Evolutionary conservation across 768 basidiomycete genomes (phyloP).

Genomic region (Sporobolomyces phaffii): DNA sequence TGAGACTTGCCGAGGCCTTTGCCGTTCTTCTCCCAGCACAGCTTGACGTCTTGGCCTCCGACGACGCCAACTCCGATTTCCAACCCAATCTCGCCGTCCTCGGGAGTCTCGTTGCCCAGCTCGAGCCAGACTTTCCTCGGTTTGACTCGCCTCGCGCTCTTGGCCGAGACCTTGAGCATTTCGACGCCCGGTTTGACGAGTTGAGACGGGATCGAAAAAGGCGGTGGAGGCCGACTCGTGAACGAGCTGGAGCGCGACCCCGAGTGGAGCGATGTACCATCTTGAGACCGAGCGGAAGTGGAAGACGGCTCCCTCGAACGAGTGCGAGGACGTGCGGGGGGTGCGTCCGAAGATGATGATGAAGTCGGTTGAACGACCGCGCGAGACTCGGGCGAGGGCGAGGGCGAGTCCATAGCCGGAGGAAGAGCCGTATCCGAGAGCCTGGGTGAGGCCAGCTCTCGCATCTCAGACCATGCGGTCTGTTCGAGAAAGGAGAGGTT

Average conservation of each 20-base stretch:
- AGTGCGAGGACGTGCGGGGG: not conserved
- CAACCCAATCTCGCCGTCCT: slow-evolving; percentile 15
- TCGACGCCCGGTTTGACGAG: slow-evolving; percentile 33
- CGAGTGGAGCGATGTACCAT: not conserved
- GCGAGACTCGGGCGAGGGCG: too few relatives aligned
- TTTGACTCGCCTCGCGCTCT: slow-evolving; percentile 34
- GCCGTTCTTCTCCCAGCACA: slow-evolving; percentile 39
- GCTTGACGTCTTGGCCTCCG: slow-evolving; percentile 16
- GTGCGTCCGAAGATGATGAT: not conserved
- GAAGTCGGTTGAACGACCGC: not conserved
- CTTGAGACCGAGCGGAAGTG: not conserved
- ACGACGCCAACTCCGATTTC: slow-evolving; percentile 21
- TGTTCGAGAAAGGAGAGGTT: not conserved
- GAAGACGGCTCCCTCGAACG: not conserved
- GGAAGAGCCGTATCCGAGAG: too few relatives aligned
- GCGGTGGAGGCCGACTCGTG: not conserved
- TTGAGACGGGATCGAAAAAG: slow-evolving; percentile 21
- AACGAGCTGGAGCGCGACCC: not conserved
- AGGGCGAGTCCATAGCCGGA: too few relatives aligned
- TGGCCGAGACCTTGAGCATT: slow-evolving; percentile 38
- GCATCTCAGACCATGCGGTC: not conserved
- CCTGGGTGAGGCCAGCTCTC: too few relatives aligned
- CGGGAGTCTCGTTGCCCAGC: slow-evolving; percentile 7
- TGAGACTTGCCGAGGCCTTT: slow-evolving; percentile 9
- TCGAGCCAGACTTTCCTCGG: slow-evolving; percentile 31